A percentile compares a stretch with the other conserved stretches of the same genome.
These are phyloP conservation scores for Pseudocercospora crystallina DNA, from an alignment of 2,329 filamentous ascomycete species.

Conservation along the genomic window DNA sequence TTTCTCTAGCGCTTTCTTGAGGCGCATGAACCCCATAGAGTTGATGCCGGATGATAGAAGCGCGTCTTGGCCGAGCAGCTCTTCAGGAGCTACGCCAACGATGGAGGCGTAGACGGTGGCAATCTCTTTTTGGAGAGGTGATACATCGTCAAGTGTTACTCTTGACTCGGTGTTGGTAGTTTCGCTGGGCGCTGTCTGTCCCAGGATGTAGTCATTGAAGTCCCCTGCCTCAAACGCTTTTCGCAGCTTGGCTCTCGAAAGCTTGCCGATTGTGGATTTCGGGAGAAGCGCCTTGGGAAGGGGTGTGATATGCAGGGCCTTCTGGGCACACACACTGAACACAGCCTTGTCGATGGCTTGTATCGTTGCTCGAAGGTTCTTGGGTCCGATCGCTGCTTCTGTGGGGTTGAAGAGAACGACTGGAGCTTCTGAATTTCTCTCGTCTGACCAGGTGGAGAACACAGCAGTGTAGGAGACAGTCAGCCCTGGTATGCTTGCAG, in stretches of 20 bases:
- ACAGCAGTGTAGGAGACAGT: conserved; percentile 20
- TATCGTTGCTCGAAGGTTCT: conserved; percentile 15
- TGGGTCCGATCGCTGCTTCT: conserved; percentile 21
- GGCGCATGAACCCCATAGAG: conserved; percentile 22
- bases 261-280: conserved; percentile 27
- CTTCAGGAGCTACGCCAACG: conserved; percentile 10
- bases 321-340: conserved; percentile 21
- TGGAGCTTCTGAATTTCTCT: conserved; percentile 19
- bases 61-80: conserved; percentile 16
- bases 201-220: conserved; percentile 17
- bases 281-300: conserved; percentile 21
- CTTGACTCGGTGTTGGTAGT: neutral
- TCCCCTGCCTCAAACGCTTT: conserved; percentile 17
- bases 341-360: conserved; percentile 20
- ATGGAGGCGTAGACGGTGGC: conserved; percentile 18
- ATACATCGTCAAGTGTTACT: conserved; percentile 7
- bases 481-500: conserved; percentile 14
- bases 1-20: conserved; percentile 24
- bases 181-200: neutral
- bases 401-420: conserved; percentile 26
- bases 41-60: conserved; percentile 20
- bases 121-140: conserved; percentile 21
- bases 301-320: conserved; percentile 20
- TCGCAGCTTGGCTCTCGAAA: conserved; percentile 24
- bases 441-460: conserved; percentile 24